phyloP scores from a whole-genome alignment of 225 moss, liverwort and hornwort genomes.

The Rhytidiadelphus loreus region DNA sequence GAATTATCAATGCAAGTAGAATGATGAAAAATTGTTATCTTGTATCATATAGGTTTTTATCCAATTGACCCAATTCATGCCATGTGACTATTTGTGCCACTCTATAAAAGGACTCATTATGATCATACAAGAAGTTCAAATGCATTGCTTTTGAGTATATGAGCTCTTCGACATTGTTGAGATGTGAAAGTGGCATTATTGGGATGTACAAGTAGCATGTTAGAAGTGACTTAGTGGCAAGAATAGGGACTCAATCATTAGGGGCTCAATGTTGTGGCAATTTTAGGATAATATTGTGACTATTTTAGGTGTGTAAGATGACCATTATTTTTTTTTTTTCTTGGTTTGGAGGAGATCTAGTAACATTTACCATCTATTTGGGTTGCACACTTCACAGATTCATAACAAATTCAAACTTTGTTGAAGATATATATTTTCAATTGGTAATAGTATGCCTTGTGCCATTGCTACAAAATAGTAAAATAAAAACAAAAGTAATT shows the following conservation, averaged over 20 bases:
- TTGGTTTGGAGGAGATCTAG: too few species aligned
- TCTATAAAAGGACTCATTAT: background rate
- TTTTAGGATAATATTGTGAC: background rate
- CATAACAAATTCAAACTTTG: background rate
- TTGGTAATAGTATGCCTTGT: too few species aligned
- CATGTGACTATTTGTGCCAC: background rate
- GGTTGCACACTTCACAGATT: background rate
- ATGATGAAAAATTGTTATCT: background rate
- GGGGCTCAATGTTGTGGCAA: background rate
- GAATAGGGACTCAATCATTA: too few species aligned
- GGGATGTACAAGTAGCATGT: fast-evolving
- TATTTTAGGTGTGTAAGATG: background rate
- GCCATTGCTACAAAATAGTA: too few species aligned
- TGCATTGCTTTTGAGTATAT: fast-evolving
- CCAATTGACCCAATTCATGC: background rate
- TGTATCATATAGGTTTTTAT: background rate
- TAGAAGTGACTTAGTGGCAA: background rate
- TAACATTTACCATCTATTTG: too few species aligned
- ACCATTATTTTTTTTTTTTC: background rate
- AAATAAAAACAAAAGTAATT: too few species aligned
- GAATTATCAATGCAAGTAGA: too few species aligned
- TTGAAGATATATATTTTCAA: background rate
- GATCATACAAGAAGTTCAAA: background rate
- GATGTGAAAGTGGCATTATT: background rate
- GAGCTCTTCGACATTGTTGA: background rate